phyloP scores from a whole-genome alignment of 805 yeast species.

The Cyberlindnera amylophila region DNA sequence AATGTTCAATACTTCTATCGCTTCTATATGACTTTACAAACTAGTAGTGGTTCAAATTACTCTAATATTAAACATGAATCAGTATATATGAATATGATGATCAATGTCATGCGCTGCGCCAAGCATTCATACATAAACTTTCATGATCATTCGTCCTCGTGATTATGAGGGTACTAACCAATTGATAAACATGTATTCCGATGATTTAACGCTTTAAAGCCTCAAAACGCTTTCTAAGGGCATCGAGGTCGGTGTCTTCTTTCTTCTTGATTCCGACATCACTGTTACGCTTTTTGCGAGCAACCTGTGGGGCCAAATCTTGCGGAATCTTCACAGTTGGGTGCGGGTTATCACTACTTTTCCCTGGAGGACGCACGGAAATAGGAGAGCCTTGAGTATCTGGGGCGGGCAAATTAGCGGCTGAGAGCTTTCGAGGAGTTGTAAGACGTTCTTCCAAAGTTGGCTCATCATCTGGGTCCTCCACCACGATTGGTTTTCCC shows the following conservation, averaged over 20 bases:
- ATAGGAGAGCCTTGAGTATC: slow-evolving; percentile 34
- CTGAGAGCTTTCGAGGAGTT: slow-evolving; percentile 24
- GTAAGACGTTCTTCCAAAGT: slow-evolving; percentile 17
- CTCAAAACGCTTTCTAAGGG: slow-evolving; percentile 68
- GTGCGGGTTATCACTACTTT: slow-evolving; percentile 37
- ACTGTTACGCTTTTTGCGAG: slow-evolving; percentile 25
- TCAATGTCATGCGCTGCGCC: no score
- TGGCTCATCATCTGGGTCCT: slow-evolving; percentile 30
- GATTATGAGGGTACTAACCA: no score
- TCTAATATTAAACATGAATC: no score
- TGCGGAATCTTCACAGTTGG: slow-evolving; percentile 38
- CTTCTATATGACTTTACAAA: no score
- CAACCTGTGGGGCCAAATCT: slow-evolving; percentile 36
- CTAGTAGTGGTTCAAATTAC: no score
- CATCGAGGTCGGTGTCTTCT: slow-evolving; percentile 53
- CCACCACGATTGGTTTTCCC: slow-evolving; percentile 34
- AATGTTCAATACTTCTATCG: no score
- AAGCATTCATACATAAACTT: no score
- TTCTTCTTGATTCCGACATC: slow-evolving; percentile 23
- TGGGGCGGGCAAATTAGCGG: slow-evolving; percentile 19
- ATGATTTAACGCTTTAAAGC: slow-evolving; percentile 50
- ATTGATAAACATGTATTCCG: not conserved
- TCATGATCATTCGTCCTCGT: no score
- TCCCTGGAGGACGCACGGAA: slow-evolving; percentile 39
- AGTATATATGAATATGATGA: no score